A percentile compares a stretch with the other conserved stretches of the same genome.
phyloP scores from a whole-genome alignment of 176 grass and related monocot genomes.

The Musa beccarii region DNA sequence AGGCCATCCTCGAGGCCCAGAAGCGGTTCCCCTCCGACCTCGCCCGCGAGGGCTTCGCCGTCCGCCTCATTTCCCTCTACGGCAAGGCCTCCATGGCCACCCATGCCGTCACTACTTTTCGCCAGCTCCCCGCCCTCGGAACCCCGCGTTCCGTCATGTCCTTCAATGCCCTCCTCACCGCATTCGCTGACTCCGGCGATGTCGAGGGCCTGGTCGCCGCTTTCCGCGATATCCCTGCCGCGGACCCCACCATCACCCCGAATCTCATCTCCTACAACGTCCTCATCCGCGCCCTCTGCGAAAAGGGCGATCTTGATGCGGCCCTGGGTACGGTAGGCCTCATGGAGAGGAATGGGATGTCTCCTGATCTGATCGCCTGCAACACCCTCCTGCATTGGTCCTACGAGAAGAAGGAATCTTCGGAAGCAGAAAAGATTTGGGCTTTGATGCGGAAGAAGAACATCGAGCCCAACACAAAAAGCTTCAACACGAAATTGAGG shows the following conservation, averaged over 20 bases:
- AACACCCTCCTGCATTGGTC: constrained; percentile 41
- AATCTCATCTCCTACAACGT: constrained; percentile 44
- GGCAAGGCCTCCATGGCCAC: constrained; percentile 43
- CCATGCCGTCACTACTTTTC: constrained; percentile 33
- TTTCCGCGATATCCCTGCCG: constrained; percentile 34
- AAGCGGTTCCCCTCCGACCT: constrained; percentile 37
- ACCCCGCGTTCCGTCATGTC: constrained; percentile 29
- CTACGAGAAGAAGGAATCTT: constrained; percentile 14
- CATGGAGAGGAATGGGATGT: constrained; percentile 42
- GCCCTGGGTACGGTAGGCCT: constrained; percentile 28
- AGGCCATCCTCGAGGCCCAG: constrained; percentile 42
- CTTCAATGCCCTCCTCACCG: constrained; percentile 27
- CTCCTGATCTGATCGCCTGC: constrained; percentile 31
- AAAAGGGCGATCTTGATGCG: constrained; percentile 32
- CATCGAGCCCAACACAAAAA: constrained; percentile 21
- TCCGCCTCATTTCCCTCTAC: constrained; percentile 47
- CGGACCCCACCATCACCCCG: constrained; percentile 29
- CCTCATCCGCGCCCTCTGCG: constrained; percentile 27
- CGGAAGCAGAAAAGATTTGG: constrained; percentile 36
- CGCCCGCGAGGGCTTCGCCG: constrained; percentile 28
- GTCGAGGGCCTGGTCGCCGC: constrained; percentile 13
- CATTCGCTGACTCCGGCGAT: constrained; percentile 13
- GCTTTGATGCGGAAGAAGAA: constrained; percentile 48
- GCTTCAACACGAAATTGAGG: constrained; percentile 53
- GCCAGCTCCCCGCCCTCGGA: constrained; percentile 23